Evolutionary conservation across 2,329 filamentous ascomycete species (phyloP).

Genomic region (Clonostachys byssicola): DNA sequence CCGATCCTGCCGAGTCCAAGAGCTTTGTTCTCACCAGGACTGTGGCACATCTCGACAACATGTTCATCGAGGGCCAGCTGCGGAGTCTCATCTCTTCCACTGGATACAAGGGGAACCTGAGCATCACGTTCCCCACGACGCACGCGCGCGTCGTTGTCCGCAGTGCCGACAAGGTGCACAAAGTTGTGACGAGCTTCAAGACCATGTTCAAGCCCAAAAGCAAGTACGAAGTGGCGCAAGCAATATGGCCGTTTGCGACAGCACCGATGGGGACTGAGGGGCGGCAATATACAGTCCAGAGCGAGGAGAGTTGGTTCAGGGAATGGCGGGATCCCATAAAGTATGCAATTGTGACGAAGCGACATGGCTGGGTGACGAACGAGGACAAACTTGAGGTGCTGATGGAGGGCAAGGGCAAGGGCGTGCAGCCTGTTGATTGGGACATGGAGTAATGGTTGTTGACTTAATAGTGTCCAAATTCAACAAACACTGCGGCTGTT

Average conservation of each 20-base stretch:
- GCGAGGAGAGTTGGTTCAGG: slow-evolving; percentile 52
- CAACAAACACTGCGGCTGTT: too few species aligned
- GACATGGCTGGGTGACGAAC: slow-evolving; percentile 37
- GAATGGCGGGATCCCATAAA: slow-evolving; percentile 24
- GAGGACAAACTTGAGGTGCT: slow-evolving; percentile 49
- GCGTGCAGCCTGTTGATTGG: slow-evolving; percentile 34
- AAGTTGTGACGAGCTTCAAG: slow-evolving; percentile 47
- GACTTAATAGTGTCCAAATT: too few species aligned
- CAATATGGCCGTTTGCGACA: slow-evolving; percentile 54
- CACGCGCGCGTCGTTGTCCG: slow-evolving; percentile 44
- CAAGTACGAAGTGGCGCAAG: slow-evolving; percentile 51
- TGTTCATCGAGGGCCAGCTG: slow-evolving; percentile 50
- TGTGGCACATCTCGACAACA: slow-evolving; percentile 50
- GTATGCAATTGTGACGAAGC: slow-evolving; percentile 40
- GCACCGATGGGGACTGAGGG: slow-evolving; percentile 35
- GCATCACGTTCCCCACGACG: slow-evolving; percentile 43
- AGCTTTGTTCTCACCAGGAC: slow-evolving; percentile 46
- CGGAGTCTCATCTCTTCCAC: slow-evolving; percentile 44
- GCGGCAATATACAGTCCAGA: slow-evolving; percentile 45
- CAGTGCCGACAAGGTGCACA: slow-evolving; percentile 46
- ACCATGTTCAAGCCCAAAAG: slow-evolving; percentile 47
- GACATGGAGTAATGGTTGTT: slow-evolving; percentile 22
- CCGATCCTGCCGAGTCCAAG: slow-evolving; percentile 38
- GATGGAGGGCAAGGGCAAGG: slow-evolving; percentile 41
- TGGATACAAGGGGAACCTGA: slow-evolving; percentile 44